A percentile compares a stretch with the other conserved stretches of the same genome.
Evolutionary conservation across 169 alveolate genomes (phyloP).

Genomic region (Cryptosporidium sp.): DNA sequence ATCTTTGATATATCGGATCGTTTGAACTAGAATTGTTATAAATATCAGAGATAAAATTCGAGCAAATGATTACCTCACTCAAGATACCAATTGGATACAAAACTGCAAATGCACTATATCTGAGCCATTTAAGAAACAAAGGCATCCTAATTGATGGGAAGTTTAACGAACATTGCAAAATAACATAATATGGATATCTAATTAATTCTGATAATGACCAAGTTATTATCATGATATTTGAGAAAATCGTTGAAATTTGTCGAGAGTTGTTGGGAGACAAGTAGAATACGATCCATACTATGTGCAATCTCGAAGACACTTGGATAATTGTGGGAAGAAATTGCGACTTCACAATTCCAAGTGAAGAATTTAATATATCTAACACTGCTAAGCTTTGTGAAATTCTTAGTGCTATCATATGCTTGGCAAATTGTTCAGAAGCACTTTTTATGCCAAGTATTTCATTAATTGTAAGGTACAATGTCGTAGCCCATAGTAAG

Average conservation of each 20-base stretch:
- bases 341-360: constrained; percentile 50
- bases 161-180: constrained; percentile 31
- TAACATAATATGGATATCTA: constrained; percentile 73
- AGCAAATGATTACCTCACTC: constrained; percentile 76
- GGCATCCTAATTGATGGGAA: constrained; percentile 75
- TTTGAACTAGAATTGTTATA: constrained; percentile 10
- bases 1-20: constrained; percentile 34
- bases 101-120: constrained; percentile 80
- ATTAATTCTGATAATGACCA: constrained; percentile 75
- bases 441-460: neutral
- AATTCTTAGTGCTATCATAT: constrained; percentile 31
- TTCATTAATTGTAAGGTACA: constrained; percentile 11
- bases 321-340: constrained; percentile 53
- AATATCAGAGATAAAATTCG: constrained; percentile 39
- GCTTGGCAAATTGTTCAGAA: neutral
- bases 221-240: constrained; percentile 67
- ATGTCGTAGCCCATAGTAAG: constrained; percentile 34
- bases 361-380: constrained; percentile 56
- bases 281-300: constrained; percentile 73
- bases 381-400: constrained; percentile 70
- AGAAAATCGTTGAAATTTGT: constrained; percentile 45
- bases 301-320: constrained; percentile 54
- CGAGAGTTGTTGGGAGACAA: constrained; percentile 54
- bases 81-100: constrained; percentile 81
- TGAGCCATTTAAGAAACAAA: constrained; percentile 78